phyloP scores from a whole-genome alignment of 2,329 filamentous ascomycete species.

The Eutypella sp. region DNA sequence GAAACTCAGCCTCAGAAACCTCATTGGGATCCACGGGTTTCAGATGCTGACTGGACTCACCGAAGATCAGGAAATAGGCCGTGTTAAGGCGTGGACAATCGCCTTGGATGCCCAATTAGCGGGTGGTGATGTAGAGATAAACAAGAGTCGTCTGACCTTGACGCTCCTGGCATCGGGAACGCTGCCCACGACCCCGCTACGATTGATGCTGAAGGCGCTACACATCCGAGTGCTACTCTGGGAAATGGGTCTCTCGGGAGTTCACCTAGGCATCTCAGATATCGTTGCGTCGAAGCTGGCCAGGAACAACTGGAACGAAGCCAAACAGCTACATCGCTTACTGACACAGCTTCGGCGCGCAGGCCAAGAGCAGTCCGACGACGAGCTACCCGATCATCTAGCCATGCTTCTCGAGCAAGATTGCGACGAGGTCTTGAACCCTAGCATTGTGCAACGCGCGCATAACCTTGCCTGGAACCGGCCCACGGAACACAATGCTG shows the following conservation, averaged over 20 bases:
- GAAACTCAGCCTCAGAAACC: conserved; percentile 74
- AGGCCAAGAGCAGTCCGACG: conserved; percentile 46
- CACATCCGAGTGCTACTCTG: conserved; percentile 87
- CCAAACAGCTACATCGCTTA: conserved; percentile 58
- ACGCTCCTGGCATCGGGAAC: conserved; percentile 86
- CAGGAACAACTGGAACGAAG: conserved; percentile 74
- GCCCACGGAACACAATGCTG: conserved; percentile 63
- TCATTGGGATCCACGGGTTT: conserved; percentile 73
- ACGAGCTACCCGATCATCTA: conserved; percentile 72
- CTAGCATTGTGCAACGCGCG: conserved; percentile 74
- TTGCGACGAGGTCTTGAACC: conserved; percentile 75
- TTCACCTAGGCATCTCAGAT: conserved; percentile 61
- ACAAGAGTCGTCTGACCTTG: conserved; percentile 76
- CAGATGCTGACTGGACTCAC: conserved; percentile 74
- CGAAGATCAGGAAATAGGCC: conserved; percentile 77
- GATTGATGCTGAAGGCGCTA: conserved; percentile 86
- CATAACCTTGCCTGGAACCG: conserved; percentile 88
- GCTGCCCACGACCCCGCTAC: conserved; percentile 72
- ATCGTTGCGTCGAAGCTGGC: conserved; percentile 69
- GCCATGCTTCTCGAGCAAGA: conserved; percentile 70
- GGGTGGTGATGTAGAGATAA: conserved; percentile 85
- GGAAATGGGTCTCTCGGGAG: conserved; percentile 63
- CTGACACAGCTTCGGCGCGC: conserved; percentile 37
- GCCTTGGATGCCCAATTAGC: conserved; percentile 89
- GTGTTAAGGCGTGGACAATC: conserved; percentile 89